Base-by-base conservation (phyloP, 352 stramenopile genomes). In the Pythium plurisporium region DNA sequence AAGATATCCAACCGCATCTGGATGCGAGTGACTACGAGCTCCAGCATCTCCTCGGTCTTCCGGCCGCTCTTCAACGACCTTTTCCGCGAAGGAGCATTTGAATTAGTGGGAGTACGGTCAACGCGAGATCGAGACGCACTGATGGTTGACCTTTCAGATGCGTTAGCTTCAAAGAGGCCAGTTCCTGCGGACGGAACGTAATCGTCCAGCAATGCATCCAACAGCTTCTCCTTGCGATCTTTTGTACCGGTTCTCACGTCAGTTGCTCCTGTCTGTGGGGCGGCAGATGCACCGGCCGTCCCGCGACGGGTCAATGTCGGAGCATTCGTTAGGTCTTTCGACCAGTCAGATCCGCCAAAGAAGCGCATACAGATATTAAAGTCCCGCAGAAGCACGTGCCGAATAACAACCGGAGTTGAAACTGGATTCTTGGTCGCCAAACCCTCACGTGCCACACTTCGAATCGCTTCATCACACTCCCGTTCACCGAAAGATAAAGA, bases 41-140 rank as follows among this genome's bases (percentile, higher is more conserved):
- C 86, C 2, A 95, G 70, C 86, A 95, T 95, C 66, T 95, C 83
- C 58, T 95, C 86, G 0, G 86, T 95, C 61, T 95, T 95, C 7
- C 86, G 71, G 5, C 84, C 82, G 42, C 71, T 86, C 56, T 88
- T 94, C 25, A 87, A 64, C 3, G 74, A 86, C 7, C 79, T 74
- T 56, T 89, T 89, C 31, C 76, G 27, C 42, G 49, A 30, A 5
- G 34, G 15, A 4, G 42, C 22, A n/a, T n/a, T 51, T 1, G 27
- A 15, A 10, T 2, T 23, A 14, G 43, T 30, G 23, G 34, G 15
- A 27, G 52, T 31, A 22, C 49, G 34, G 1, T 43, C 42, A n/a
- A 30, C 25, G n/a, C 37, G 23, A 2, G n/a, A 14, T 37, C 20
- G 27, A n/a, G 74, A 71, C 17, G 67, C 59, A 25, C 67, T 56